Base-by-base conservation (phyloP, 2,329 filamentous ascomycete genomes). In the Ophiostoma ulmi region DNA sequence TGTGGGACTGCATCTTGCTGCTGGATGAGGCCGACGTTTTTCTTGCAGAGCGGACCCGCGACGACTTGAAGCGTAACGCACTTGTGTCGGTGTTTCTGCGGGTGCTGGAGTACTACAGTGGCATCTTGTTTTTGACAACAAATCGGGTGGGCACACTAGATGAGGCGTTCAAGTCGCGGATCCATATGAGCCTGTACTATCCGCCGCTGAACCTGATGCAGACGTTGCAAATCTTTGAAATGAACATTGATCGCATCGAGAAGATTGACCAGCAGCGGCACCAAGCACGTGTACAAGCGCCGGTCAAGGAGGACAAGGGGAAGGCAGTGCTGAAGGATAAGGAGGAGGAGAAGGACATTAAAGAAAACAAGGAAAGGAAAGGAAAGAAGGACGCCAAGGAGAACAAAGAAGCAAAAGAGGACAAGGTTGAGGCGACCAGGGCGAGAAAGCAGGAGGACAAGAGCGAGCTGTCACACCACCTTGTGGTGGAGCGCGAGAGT, bases 91-190 rank as follows among this genome's bases (percentile, higher is more conserved):
- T 83, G 1, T 84, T 84, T 74, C 77, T 84, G 4, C 78, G 81
- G 4, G 78, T 82, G 0, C 77, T 84, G 0, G 83, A 84, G 74
- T 84, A 84, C 75, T 84, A 83, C 73, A 77, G 77, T 2, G 83
- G 83, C 26, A 78, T 84, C 5, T 74, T 84, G 7, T 83, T 83
- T 76, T 77, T 86, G 4, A 86, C 84, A 0, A 86, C 83, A 10
- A 86, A 85, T 76, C 79, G 83, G 3, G 80, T 83, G 6, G 81
- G 82, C 20, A 77, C 77, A 1, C 79, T 86, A 3, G 84, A 86
- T 68, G 82, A 83, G 70, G 84, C 84, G 0, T 83, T 84, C 76
- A 80, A 80, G 75, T 84, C 82, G 1, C 80, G 83, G 20, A 82
- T 84, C 55, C 82, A 84, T 70, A 73, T 83, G 22, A 80, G 77